Percentiles rank a stretch among this genome's conserved stretches.
phyloP scores from a whole-genome alignment of 164 flowering plant species.

The Dillenia suffruticosa region DNA sequence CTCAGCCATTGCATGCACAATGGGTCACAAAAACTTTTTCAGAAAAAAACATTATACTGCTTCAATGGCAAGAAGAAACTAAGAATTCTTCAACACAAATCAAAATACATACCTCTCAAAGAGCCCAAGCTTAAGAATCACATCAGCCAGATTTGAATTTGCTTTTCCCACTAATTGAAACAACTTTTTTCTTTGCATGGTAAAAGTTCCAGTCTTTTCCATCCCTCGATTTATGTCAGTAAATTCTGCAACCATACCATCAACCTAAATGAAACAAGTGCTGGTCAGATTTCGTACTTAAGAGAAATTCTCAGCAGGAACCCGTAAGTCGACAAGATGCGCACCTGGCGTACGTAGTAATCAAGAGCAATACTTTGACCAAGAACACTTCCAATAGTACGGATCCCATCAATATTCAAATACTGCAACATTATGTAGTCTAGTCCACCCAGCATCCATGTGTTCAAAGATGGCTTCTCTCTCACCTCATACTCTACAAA shows the following conservation, averaged over 20 bases:
- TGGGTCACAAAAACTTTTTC: no score
- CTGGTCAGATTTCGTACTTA: neutral
- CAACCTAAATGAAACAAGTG: slow-evolving; percentile 49
- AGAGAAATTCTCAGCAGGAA: no score
- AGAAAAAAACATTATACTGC: no score
- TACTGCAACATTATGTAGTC: slow-evolving; percentile 85
- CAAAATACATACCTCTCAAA: slow-evolving; percentile 68
- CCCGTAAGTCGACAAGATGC: neutral
- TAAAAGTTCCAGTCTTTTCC: slow-evolving; percentile 95
- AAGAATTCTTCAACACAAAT: neutral
- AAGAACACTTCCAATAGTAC: slow-evolving; percentile 94
- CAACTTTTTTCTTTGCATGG: slow-evolving; percentile 87
- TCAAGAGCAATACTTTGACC: slow-evolving; percentile 99
- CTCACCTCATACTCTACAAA: slow-evolving; percentile 79
- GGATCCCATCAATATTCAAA: slow-evolving; percentile 82
- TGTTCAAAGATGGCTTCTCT: slow-evolving; percentile 65
- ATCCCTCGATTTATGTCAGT: slow-evolving; percentile 92
- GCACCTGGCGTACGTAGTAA: slow-evolving; percentile 93
- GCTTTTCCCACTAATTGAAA: slow-evolving; percentile 95
- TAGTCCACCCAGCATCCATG: slow-evolving; percentile 94
- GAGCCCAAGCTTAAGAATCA: slow-evolving; percentile 92
- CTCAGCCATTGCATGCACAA: no score
- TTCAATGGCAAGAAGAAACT: no score
- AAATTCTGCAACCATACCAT: slow-evolving; percentile 97
- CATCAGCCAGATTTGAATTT: slow-evolving; percentile 91